Base-by-base conservation (phyloP, 2,329 filamentous ascomycete genomes). In the Xylaria sp. region DNA sequence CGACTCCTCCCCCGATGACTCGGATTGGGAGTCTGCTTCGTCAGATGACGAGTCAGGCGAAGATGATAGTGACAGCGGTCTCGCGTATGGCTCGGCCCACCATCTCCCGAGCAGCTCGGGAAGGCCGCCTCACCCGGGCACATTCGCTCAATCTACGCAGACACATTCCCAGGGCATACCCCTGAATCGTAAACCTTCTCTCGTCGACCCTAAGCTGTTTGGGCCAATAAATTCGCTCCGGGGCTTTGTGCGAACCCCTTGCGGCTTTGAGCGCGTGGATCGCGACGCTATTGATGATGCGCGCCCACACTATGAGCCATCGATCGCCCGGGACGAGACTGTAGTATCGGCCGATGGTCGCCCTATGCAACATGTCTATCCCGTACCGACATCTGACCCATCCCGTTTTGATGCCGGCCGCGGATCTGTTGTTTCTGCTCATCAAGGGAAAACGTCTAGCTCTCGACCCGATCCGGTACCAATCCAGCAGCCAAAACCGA, bases 401-500 rank as follows among this genome's bases (percentile, higher is more conserved):
- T 84, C 81, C 23, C 84, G 82, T 32, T 91, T 91, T 73, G 90
- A 93, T 72, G 87, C 85, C 58, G 82, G 80, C 32, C 83, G 84
- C 39, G 83, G 81, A 25, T 87, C 88, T 46, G 76, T 84, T n/a
- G 78, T 84, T 15, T 83, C 84, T 18, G 79, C 66, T 79, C 80
- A 78, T 46, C 79, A 81, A 64, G 81, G 83, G 52, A 76, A 82
- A 8, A 77, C 83, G 2, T 78, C 81, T 25, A 81, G 79, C 20
- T 77, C 80, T 18, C 85, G 88, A 51, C 87, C 90, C 5, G 88
- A 83, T 6, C 84, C 88, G 0, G 86, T 94, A 39, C 89, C 90
- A 12, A 84, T 98, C n/a, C 92, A 96, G 78, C 93, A 97, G 75
- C 94, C 94, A 2, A 91, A 94, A 74, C 94, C 94, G 1, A 87